Evolutionary conservation across 176 grass and related monocot species (phyloP), one percentile per base, ranked within the genome.

Genomic region (Aechmea fasciata): DNA sequence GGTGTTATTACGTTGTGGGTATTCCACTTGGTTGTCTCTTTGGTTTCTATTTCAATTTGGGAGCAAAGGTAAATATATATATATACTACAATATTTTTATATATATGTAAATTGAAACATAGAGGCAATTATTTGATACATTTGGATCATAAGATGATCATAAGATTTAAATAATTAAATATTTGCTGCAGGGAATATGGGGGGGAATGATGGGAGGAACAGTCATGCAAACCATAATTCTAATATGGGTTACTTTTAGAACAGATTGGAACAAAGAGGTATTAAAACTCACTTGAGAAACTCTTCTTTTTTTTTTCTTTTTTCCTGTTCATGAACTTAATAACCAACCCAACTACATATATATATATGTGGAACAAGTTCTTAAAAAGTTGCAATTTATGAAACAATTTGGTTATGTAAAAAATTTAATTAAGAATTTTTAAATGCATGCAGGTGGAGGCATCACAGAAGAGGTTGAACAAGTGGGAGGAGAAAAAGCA

Each of bases 181-280:
- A 41, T 41, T 7, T 41, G 4, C 33, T 78, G 47, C 66, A 95
- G 91, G 87, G 91, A 55, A 87, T 96, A 48, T 96, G 91, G 91
- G 64, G 66, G 8, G 91, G 91, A 22, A 88, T 96, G 87, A 80
- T 96, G 19, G 87, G 87, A 47, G 91, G 91, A 17, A 96, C 91
- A 6, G 3, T 77, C 8, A 88, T 96, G 73, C 91, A 96, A 50
- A 91, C 84, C 1, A 2, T 91, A n/a, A 96, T 96, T 13, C 77
- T 96, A 2, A 15, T 87, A 9, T 87, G 66, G 76, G 84, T 91
- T 52, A 91, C 84, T 48, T 76, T 77, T 47, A 78, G 84, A 74
- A 87, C 87, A 23, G 83, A 96, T 70, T 96, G 91, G 91, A 48
- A 78, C 8, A 83, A 71, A 61, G 91, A 95, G 91, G 87, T 95